Evolutionary conservation across 257 asterid species (phyloP).

Genomic region (Solanum dulcamara): DNA sequence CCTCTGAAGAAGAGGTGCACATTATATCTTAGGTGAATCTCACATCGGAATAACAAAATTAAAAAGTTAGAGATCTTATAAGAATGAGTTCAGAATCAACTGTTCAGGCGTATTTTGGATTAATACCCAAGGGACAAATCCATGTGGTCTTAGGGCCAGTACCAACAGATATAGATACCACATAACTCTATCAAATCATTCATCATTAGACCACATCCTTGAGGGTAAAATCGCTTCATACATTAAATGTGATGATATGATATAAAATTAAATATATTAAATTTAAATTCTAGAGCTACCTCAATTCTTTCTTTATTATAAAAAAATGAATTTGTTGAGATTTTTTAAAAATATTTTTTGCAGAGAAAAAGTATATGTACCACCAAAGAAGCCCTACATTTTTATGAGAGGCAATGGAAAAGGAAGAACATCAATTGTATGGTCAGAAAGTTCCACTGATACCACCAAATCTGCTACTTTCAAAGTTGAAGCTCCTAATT

Average conservation of each 20-base stretch:
- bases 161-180: not conserved
- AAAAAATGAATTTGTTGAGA: not conserved
- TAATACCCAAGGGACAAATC: not conserved
- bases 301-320: not conserved
- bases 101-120: fast-evolving
- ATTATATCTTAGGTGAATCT: too few species aligned
- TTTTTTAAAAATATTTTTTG: not conserved
- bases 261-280: not conserved
- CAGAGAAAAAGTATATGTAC: slow-evolving; percentile 65
- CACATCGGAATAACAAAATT: too few species aligned
- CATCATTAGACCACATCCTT: fast-evolving
- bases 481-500: slow-evolving; percentile 53
- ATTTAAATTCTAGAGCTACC: not conserved
- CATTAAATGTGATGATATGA: not conserved
- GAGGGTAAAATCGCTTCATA: not conserved
- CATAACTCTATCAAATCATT: not conserved
- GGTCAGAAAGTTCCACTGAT: slow-evolving; percentile 42
- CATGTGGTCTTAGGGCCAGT: not conserved
- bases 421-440: slow-evolving; percentile 48
- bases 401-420: slow-evolving; percentile 73
- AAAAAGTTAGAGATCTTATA: not conserved
- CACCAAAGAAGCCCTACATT: slow-evolving; percentile 48
- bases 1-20: not conserved
- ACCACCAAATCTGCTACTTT: slow-evolving; percentile 49
- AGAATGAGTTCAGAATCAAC: not conserved